Evolutionary conservation across 2,329 filamentous ascomycete genomes (phyloP).

Genomic region (Stemphylium lycopersici): DNA sequence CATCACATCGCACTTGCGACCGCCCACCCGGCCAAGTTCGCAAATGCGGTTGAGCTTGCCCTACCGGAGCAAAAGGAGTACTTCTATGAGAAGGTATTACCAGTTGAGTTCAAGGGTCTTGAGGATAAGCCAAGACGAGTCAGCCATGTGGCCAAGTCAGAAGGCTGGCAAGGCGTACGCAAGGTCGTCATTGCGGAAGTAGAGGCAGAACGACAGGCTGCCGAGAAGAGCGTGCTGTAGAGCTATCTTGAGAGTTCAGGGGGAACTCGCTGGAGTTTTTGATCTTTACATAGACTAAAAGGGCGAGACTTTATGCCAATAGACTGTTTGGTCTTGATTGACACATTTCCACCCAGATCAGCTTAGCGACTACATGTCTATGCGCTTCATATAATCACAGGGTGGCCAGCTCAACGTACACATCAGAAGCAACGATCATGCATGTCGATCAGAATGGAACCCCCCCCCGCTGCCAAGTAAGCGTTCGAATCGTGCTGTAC

Average conservation of each 20-base stretch:
- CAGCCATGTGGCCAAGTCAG: conserved; percentile 66
- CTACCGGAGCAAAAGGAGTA: conserved; percentile 75
- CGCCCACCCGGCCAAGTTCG: conserved; percentile 95
- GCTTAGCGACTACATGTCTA: too few relatives aligned
- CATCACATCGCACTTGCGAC: conserved; percentile 87
- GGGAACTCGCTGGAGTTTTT: background rate
- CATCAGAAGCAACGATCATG: too few relatives aligned
- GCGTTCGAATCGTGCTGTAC: too few relatives aligned
- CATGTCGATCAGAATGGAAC: too few relatives aligned
- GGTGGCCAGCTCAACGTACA: too few relatives aligned
- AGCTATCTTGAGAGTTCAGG: background rate
- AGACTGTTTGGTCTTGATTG: too few relatives aligned
- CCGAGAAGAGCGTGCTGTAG: conserved; percentile 30
- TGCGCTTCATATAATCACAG: too few relatives aligned
- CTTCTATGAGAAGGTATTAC: conserved; percentile 78
- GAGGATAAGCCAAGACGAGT: conserved; percentile 78
- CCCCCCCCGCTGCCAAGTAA: too few relatives aligned
- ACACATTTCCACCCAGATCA: too few relatives aligned
- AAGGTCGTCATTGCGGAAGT: conserved; percentile 78
- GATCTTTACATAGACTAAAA: conserved; percentile 5
- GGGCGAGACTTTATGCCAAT: too few relatives aligned
- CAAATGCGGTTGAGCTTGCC: conserved; percentile 80
- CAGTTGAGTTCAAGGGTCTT: conserved; percentile 79
- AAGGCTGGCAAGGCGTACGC: conserved; percentile 75
- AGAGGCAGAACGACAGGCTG: conserved; percentile 51